phyloP scores from a whole-genome alignment of 495 filamentous ascomycete genomes.

The Aspergillus saccharolyticus region DNA sequence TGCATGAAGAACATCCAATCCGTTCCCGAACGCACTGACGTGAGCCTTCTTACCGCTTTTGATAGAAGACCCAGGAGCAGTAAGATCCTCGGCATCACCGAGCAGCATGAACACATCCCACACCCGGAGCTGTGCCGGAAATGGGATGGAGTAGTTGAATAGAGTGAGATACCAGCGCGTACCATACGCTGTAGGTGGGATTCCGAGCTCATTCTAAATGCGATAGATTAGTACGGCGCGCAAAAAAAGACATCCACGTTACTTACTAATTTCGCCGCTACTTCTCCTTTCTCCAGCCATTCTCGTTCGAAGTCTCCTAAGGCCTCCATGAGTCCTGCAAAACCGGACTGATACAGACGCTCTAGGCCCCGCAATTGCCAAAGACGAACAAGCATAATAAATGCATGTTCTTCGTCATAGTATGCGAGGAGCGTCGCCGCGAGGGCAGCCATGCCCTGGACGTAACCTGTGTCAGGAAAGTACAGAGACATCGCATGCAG shows the following conservation, averaged over 20 bases:
- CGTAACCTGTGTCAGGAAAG: slow-evolving; percentile 88
- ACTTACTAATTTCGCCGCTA: slow-evolving; percentile 75
- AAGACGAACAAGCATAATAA: slow-evolving; percentile 89
- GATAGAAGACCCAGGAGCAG: slow-evolving; percentile 30
- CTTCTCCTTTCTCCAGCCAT: slow-evolving; percentile 74
- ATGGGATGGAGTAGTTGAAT: slow-evolving; percentile 96
- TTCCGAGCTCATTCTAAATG: slow-evolving; percentile 74
- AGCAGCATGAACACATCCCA: slow-evolving; percentile 99
- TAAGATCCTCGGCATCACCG: slow-evolving; percentile 56
- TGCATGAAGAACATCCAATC: slow-evolving; percentile 87
- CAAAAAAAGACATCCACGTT: neutral
- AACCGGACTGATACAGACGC: slow-evolving; percentile 76
- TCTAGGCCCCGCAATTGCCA: slow-evolving; percentile 87
- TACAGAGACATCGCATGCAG: slow-evolving; percentile 88
- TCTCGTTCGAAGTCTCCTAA: slow-evolving; percentile 81
- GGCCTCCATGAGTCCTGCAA: slow-evolving; percentile 81
- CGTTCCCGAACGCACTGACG: slow-evolving; percentile 50
- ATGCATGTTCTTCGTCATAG: slow-evolving; percentile 89
- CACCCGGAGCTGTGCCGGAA: slow-evolving; percentile 92
- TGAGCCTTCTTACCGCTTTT: slow-evolving; percentile 36
- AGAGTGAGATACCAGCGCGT: slow-evolving; percentile 97
- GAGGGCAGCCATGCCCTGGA: slow-evolving; percentile 95
- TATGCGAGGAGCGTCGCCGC: slow-evolving; percentile 93
- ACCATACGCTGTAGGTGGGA: slow-evolving; percentile 86
- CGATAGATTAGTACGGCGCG: slow-evolving; percentile 9